Conservation (phyloP, 345 rosid genomes). For the Eucalyptus pauciflora region DNA sequence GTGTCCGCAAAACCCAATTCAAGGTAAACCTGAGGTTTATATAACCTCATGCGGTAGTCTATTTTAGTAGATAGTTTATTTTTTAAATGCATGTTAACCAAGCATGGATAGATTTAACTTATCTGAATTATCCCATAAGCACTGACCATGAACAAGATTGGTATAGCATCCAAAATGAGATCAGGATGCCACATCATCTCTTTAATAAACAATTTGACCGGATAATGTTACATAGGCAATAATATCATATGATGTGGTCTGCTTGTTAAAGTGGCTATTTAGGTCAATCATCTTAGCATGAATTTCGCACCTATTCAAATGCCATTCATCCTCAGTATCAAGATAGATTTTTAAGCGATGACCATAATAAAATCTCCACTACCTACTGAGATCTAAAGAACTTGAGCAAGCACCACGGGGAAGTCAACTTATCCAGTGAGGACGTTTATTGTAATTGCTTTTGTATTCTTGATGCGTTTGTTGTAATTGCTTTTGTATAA, state of each 20-base stretch:
- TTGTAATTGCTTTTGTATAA: background rate
- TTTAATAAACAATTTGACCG: background rate
- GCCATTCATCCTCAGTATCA: background rate
- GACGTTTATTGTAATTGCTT: background rate
- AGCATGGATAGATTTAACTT: background rate
- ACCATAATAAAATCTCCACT: background rate
- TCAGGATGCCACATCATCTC: background rate
- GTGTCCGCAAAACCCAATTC: background rate
- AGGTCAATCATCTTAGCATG: background rate
- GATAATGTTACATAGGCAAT: background rate
- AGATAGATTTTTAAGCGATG: background rate
- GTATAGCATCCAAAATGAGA: background rate
- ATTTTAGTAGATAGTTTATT: background rate
- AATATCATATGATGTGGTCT: background rate
- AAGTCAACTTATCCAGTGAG: background rate
- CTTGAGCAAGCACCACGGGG: background rate
- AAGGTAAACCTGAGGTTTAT: background rate
- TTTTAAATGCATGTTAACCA: background rate
- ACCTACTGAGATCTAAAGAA: background rate
- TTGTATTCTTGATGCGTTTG: background rate
- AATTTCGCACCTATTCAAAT: background rate
- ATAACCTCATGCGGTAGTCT: background rate
- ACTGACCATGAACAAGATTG: background rate
- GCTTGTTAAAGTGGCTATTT: background rate
- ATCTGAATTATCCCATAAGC: background rate